A percentile compares a stretch with the other conserved stretches of the same genome.
These are phyloP conservation scores for Xylaria palmicola DNA, from an alignment of 495 filamentous ascomycete species.

Conservation along the genomic window DNA sequence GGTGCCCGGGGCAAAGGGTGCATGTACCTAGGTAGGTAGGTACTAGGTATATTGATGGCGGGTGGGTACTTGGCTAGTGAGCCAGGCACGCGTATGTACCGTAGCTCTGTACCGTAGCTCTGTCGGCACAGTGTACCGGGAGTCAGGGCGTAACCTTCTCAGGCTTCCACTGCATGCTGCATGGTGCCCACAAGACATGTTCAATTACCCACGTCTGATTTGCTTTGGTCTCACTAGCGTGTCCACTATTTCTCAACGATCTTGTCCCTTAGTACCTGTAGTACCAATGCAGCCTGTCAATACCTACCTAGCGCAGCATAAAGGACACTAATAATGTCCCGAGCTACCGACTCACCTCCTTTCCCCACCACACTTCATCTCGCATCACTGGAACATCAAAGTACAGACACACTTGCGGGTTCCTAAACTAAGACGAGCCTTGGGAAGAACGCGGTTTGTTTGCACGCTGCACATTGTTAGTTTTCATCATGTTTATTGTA, in stretches of 20 bases:
- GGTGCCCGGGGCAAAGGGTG: constrained; percentile 10
- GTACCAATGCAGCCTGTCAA: too few relatives aligned
- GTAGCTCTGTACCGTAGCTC: neutral
- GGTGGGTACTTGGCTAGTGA: neutral
- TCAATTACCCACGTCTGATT: constrained; percentile 1
- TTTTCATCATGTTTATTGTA: neutral
- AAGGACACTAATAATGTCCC: too few relatives aligned
- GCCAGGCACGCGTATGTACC: neutral
- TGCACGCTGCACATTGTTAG: neutral
- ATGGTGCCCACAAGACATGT: neutral
- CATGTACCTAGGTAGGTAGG: constrained; percentile 1
- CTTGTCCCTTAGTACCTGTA: constrained; percentile 5
- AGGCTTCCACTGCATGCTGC: too few relatives aligned
- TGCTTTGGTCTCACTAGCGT: neutral
- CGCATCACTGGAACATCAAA: neutral
- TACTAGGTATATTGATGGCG: neutral
- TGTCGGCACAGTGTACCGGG: neutral
- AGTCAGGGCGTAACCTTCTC: neutral
- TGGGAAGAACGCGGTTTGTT: neutral
- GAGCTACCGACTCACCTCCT: too few relatives aligned
- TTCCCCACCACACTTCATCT: constrained; percentile 3
- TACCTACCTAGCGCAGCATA: too few relatives aligned
- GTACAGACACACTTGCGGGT: neutral
- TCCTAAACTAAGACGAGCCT: neutral
- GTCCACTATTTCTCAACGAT: constrained; percentile 31